Base-by-base conservation (phyloP, 306 rosid species). In the Lathyrus tuberosus region DNA sequence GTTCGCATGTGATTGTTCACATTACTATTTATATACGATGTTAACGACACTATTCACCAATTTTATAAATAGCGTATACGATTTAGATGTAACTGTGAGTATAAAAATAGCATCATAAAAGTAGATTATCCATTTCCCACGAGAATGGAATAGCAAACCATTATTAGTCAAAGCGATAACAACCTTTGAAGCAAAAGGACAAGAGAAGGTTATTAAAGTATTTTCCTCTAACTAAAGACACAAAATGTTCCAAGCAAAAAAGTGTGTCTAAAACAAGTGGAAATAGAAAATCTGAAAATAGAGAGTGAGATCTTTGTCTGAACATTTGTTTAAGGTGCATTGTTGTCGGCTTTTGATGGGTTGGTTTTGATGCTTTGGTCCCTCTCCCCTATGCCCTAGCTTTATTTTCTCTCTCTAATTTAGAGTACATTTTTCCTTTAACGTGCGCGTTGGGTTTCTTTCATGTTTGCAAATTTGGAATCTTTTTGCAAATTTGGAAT, bases 401-500 rank as follows among this genome's bases (percentile, higher is more conserved):
- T 20, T 54, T 30, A 14, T 60, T 61, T 61, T 38, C 74, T 13
- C 46, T 62, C 64, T 68, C 76, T 77, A 18, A 46, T 49, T 73
- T 28, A 65, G 30, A 51, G 48, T 52, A 8, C 28, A 52, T 52
- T 10, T 18, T 18, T 44, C 24, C 66, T 77, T 74, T 83, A 84
- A 82, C 87, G 95, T 87, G 91, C 83, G 84, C 73, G 88, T 82
- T 76, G 83, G 86, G 97, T 83, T 86, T 81, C 89, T 88, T 87
- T 90, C 87, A 86, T 72, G 81, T 71, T 81, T 73, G 77, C 81
- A 78, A 84, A 80, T 60, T 80, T 87, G 90, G 92, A 88, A 83
- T 90, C 85, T 84, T 78, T 84, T 65, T 73, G 77, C 81, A 78
- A 84, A 80, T 60, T 80, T 87, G 90, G 92, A 88, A 83, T 90